A percentile compares a stretch with the other conserved stretches of the same genome.
Conservation (phyloP, 345 rosid genomes). For the Mangifera indica region DNA sequence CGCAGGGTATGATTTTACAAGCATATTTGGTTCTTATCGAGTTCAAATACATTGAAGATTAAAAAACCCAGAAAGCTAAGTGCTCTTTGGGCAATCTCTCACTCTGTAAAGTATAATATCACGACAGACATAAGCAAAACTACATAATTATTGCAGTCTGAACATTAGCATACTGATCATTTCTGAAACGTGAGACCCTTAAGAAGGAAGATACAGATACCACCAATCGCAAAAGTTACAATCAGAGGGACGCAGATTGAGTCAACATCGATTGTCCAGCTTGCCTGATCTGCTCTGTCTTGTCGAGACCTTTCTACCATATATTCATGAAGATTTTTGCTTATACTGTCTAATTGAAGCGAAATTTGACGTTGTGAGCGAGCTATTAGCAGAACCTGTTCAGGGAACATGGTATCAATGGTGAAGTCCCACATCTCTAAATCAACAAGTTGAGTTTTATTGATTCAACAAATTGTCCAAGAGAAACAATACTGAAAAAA, state of each 20-base stretch:
- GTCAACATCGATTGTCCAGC: constrained; percentile 34
- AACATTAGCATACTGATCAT: constrained; percentile 21
- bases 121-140: background rate
- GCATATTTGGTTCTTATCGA: background rate
- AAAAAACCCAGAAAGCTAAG: background rate
- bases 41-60: background rate
- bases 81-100: background rate
- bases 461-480: too few species aligned
- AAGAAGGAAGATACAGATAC: constrained; percentile 50
- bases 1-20: background rate
- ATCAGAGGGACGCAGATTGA: constrained; percentile 46
- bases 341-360: constrained; percentile 79
- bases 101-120: background rate
- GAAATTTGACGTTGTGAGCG: constrained; percentile 85
- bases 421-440: background rate
- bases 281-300: constrained; percentile 40
- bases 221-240: constrained; percentile 62
- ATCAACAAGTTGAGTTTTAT: background rate
- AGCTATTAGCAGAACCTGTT: constrained; percentile 59
- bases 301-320: constrained; percentile 62
- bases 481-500: background rate
- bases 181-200: constrained; percentile 35
- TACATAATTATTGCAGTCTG: background rate
- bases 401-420: background rate
- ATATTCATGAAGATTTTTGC: constrained; percentile 68